These are phyloP conservation scores for Harringtonia lauricola DNA, from an alignment of 2,329 filamentous ascomycete species.

Conservation along the genomic window DNA sequence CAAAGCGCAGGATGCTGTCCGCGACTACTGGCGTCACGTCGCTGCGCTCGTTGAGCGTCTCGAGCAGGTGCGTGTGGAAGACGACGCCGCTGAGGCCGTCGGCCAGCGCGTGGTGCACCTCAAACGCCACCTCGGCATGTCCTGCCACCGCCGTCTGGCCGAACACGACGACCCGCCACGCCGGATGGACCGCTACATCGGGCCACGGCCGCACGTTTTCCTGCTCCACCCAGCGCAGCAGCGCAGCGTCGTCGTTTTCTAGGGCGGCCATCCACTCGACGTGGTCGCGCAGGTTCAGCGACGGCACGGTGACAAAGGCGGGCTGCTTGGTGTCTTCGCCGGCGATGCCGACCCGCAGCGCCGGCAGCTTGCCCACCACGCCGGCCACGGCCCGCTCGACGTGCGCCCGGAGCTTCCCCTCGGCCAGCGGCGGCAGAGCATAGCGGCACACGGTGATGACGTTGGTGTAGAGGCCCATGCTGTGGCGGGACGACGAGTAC, in stretches of 20 bases:
- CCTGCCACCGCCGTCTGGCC: constrained; percentile 10
- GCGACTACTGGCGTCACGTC: constrained; percentile 1
- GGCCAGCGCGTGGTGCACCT: constrained; percentile 39
- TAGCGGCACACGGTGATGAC: constrained; percentile 36
- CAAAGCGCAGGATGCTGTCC: constrained; percentile 19
- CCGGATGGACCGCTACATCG: constrained; percentile 26
- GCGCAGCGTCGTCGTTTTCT: constrained; percentile 18
- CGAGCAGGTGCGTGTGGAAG: constrained; percentile 37
- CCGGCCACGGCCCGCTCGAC: constrained; percentile 27
- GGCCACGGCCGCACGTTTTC: constrained; percentile 30
- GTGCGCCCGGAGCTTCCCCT: constrained; percentile 9
- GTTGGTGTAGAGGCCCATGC: constrained; percentile 33
- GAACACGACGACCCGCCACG: constrained; percentile 35
- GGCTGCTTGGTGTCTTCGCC: constrained; percentile 31
- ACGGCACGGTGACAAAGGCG: constrained; percentile 29
- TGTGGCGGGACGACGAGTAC: constrained; percentile 33
- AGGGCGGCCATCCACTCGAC: constrained; percentile 26
- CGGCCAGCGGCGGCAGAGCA: constrained; percentile 3
- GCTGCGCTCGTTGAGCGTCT: constrained; percentile 23
- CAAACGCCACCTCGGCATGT: constrained; percentile 31
- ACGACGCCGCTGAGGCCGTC: constrained; percentile 37
- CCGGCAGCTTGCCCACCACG: constrained; percentile 31
- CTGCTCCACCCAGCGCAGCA: constrained; percentile 23
- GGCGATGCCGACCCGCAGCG: constrained; percentile 36
- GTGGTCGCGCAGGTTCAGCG: constrained; percentile 31